Percentiles rank a stretch among this genome's conserved stretches.
These are phyloP conservation scores for Pterocarpus santalinus DNA, from an alignment of 306 rosid species.

Conservation along the genomic window DNA sequence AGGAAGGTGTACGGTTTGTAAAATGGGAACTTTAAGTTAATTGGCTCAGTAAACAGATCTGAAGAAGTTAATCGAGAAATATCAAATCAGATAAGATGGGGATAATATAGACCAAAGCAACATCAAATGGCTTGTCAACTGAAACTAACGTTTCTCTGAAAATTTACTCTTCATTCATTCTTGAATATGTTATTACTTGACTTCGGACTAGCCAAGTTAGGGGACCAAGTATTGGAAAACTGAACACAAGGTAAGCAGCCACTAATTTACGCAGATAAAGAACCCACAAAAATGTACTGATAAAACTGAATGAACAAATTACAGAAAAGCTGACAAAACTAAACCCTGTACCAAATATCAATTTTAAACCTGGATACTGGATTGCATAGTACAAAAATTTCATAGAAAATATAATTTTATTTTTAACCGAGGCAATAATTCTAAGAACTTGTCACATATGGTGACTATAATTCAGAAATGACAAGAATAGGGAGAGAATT, in stretches of 20 bases:
- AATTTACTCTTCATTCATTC: slow-evolving; percentile 26
- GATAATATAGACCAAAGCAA: slow-evolving; percentile 26
- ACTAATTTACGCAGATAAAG: neutral
- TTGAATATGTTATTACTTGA: slow-evolving; percentile 12
- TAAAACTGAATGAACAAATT: neutral
- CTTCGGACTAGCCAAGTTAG: neutral
- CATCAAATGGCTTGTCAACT: neutral
- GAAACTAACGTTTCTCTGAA: slow-evolving; percentile 22
- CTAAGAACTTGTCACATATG: slow-evolving; percentile 5
- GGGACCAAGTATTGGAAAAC: slow-evolving; percentile 20
- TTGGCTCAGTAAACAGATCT: slow-evolving; percentile 32
- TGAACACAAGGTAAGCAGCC: slow-evolving; percentile 12
- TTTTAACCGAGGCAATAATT: neutral
- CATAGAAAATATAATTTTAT: slow-evolving; percentile 5
- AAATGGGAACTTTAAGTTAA: slow-evolving; percentile 18
- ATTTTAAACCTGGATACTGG: neutral
- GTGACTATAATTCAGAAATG: slow-evolving; percentile 8
- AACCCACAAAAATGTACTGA: neutral
- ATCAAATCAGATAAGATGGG: slow-evolving; percentile 13
- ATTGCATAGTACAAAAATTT: neutral
- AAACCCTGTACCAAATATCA: neutral
- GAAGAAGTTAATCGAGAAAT: slow-evolving; percentile 24
- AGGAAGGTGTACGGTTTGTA: slow-evolving; percentile 23
- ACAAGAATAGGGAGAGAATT: neutral
- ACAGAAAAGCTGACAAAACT: neutral